phyloP scores from a whole-genome alignment of 2,329 filamentous ascomycete genomes.

The Apiospora kogelbergensis region DNA sequence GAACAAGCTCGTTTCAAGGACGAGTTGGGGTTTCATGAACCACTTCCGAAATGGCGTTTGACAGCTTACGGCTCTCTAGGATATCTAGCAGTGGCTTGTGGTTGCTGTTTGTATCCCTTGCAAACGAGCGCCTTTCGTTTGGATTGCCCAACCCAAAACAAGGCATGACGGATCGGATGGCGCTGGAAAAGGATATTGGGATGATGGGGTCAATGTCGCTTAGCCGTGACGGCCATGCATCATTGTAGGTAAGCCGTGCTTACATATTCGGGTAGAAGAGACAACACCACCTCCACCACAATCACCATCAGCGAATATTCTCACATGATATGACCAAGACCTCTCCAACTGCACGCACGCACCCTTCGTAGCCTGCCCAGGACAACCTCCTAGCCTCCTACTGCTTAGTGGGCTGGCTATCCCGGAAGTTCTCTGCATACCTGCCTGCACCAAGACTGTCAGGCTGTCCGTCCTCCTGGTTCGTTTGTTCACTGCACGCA shows the following conservation, averaged over 20 bases:
- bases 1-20: neutral
- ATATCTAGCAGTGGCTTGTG: neutral
- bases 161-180: neutral
- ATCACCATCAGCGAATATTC: neutral
- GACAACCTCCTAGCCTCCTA: neutral
- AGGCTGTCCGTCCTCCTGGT: no score
- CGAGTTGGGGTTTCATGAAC: neutral
- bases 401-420: neutral
- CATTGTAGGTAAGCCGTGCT: neutral
- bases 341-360: neutral
- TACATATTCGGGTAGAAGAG: neutral
- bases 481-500: neutral
- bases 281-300: neutral
- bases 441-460: neutral
- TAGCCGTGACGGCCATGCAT: neutral
- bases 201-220: neutral
- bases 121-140: neutral
- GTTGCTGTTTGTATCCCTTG: neutral
- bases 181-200: neutral
- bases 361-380: neutral
- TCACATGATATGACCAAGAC: slow-evolving; percentile 2
- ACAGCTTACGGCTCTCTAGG: neutral
- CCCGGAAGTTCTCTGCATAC: neutral
- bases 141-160: no score
- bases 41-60: neutral